These are phyloP conservation scores for Yamadazyma scolyti DNA, from an alignment of 805 yeast species.

Conservation along the genomic window DNA sequence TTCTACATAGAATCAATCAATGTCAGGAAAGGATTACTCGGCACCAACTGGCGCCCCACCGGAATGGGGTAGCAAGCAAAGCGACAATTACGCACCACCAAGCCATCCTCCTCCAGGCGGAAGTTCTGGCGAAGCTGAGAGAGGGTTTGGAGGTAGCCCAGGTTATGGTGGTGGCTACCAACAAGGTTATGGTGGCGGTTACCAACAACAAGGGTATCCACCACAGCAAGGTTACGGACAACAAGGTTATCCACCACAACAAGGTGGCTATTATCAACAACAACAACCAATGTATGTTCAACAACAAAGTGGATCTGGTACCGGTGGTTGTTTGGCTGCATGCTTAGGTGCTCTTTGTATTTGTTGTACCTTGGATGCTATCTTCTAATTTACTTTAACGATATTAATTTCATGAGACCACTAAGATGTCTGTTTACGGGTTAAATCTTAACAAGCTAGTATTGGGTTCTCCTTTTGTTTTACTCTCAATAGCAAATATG, in stretches of 20 bases:
- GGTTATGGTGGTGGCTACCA: conserved; percentile 15
- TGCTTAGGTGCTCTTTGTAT: conserved; percentile 41
- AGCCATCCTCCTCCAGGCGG: conserved; percentile 18
- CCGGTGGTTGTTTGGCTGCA: conserved; percentile 32
- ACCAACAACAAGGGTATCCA: conserved; percentile 19
- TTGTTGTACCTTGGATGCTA: conserved; percentile 35
- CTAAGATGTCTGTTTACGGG: too few species aligned
- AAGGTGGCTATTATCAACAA: conserved; percentile 34
- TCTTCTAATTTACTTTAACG: conserved; percentile 12
- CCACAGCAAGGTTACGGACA: conserved; percentile 16
- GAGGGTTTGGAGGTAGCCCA: conserved; percentile 19
- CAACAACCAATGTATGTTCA: conserved; percentile 45
- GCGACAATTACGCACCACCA: conserved; percentile 20
- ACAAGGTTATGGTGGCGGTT: conserved; percentile 14
- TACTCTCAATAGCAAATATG: too few species aligned
- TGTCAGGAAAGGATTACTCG: conserved; percentile 8
- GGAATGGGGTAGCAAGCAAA: conserved; percentile 15
- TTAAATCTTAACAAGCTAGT: too few species aligned
- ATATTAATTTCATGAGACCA: too few species aligned
- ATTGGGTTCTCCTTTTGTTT: too few species aligned
- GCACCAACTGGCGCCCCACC: conserved; percentile 29
- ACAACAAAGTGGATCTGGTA: conserved; percentile 26
- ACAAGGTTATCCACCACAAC: conserved; percentile 18
- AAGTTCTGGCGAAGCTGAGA: conserved; percentile 14
- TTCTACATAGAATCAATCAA: too few species aligned